Percentiles rank a stretch among this genome's conserved stretches.
These are phyloP conservation scores for Karstenula rhodostoma DNA, from an alignment of 2,329 filamentous ascomycete species.

Conservation along the genomic window DNA sequence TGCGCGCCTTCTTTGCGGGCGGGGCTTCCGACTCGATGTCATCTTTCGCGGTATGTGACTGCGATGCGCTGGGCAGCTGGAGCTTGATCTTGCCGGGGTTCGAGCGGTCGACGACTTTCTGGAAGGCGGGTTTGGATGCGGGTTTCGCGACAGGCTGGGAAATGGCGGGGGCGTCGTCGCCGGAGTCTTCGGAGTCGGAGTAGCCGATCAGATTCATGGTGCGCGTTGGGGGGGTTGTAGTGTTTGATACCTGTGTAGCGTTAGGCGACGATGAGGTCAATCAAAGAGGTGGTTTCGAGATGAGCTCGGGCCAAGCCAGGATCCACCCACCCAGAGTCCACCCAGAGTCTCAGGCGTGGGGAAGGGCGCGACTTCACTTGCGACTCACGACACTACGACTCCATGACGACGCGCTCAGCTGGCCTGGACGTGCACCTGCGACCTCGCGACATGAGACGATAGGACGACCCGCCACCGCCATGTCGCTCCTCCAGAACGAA, in stretches of 20 bases:
- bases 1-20: conserved; percentile 75
- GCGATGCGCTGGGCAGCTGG: conserved; percentile 69
- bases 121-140: conserved; percentile 68
- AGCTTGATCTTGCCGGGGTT: conserved; percentile 87
- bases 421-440: conserved; percentile 35
- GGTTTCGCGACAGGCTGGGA: conserved; percentile 52
- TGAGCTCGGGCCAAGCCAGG: conserved; percentile 10
- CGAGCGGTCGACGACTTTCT: conserved; percentile 81
- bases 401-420: conserved; percentile 37
- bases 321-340: conserved; percentile 5
- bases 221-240: neutral
- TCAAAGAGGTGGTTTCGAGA: neutral
- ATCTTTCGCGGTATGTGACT: conserved; percentile 48
- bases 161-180: conserved; percentile 60
- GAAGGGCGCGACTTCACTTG: neutral
- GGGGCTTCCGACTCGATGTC: conserved; percentile 53
- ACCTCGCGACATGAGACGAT: conserved; percentile 29
- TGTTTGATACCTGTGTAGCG: neutral
- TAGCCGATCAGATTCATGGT: conserved; percentile 83
- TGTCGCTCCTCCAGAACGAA: conserved; percentile 57
- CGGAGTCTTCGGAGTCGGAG: conserved; percentile 78
- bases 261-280: conserved; percentile 23
- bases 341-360: neutral
- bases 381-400: conserved; percentile 12
- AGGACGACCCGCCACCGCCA: conserved; percentile 36